Percentiles rank a stretch among this genome's conserved stretches.
Evolutionary conservation across 371 early-diverging fungal genomes (phyloP).

Genomic region (Syncephalis fuscata): DNA sequence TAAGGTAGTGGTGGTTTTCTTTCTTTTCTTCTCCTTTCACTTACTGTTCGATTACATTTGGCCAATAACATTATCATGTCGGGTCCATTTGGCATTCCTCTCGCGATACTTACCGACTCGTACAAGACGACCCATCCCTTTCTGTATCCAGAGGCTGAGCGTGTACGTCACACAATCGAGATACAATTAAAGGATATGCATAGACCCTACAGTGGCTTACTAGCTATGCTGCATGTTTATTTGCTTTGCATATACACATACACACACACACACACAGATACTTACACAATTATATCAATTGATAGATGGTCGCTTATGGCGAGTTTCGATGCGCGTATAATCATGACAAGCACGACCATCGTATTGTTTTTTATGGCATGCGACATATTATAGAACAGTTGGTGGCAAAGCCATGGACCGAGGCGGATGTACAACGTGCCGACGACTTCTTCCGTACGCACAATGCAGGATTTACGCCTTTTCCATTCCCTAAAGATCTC

Average conservation of each 20-base stretch:
- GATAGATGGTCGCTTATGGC: constrained; percentile 56
- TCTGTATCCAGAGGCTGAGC: constrained; percentile 44
- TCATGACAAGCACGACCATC: constrained; percentile 37
- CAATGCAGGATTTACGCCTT: constrained; percentile 32
- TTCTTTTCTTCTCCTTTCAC: background rate
- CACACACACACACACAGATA: constrained; percentile 1
- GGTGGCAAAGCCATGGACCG: constrained; percentile 37
- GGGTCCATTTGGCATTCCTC: constrained; percentile 18
- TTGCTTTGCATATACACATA: background rate
- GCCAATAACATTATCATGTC: background rate
- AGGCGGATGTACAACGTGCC: constrained; percentile 37
- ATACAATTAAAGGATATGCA: background rate
- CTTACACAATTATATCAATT: background rate
- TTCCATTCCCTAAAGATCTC: constrained; percentile 58
- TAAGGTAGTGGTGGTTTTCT: no score
- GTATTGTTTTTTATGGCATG: constrained; percentile 67
- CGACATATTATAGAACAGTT: constrained; percentile 61
- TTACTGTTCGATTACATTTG: background rate
- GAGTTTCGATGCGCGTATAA: constrained; percentile 52
- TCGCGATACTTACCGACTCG: constrained; percentile 47
- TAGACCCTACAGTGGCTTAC: background rate
- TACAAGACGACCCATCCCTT: constrained; percentile 62
- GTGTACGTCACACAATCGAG: constrained; percentile 10
- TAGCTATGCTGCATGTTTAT: background rate
- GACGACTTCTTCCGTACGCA: constrained; percentile 50